phyloP scores from a whole-genome alignment of 2,329 filamentous ascomycete species.

The Sporothrix brasiliensis region DNA sequence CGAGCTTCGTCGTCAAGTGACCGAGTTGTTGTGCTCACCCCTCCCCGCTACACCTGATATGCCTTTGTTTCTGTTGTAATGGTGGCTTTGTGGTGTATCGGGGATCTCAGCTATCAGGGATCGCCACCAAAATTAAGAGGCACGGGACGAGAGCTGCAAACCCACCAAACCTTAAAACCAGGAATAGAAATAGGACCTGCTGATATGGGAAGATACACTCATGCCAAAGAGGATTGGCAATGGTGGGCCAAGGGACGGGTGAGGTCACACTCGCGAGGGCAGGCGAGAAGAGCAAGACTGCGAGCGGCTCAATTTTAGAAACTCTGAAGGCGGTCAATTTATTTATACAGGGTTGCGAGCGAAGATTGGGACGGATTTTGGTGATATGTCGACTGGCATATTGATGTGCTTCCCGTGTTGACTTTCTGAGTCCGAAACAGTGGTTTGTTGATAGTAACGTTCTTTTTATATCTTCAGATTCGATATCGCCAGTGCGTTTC shows the following conservation, averaged over 20 bases:
- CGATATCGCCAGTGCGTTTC: neutral
- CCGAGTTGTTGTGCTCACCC: conserved; percentile 5
- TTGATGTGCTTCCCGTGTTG: neutral
- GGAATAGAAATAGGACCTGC: conserved; percentile 21
- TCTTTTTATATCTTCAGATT: conserved; percentile 6
- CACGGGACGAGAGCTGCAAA: conserved; percentile 20
- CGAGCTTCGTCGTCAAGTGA: too few species aligned
- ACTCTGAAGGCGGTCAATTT: conserved; percentile 28
- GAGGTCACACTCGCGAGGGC: neutral
- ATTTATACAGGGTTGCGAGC: conserved; percentile 14
- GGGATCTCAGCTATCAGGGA: conserved; percentile 11
- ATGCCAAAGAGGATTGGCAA: conserved; percentile 1
- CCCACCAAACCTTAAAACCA: conserved; percentile 28
- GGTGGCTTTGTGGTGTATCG: neutral
- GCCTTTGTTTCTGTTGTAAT: neutral
- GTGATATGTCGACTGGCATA: neutral
- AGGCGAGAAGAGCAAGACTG: neutral
- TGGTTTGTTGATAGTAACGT: neutral
- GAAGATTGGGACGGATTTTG: too few species aligned
- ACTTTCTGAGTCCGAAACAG: conserved; percentile 5
- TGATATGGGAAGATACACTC: neutral
- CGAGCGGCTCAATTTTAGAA: conserved; percentile 26
- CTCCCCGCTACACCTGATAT: conserved; percentile 16
- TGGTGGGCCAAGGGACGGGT: neutral
- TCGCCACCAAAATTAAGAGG: conserved; percentile 14